Conservation (phyloP, 2,329 filamentous ascomycete genomes). For the Dryadomyces quercus-mongolicae region DNA sequence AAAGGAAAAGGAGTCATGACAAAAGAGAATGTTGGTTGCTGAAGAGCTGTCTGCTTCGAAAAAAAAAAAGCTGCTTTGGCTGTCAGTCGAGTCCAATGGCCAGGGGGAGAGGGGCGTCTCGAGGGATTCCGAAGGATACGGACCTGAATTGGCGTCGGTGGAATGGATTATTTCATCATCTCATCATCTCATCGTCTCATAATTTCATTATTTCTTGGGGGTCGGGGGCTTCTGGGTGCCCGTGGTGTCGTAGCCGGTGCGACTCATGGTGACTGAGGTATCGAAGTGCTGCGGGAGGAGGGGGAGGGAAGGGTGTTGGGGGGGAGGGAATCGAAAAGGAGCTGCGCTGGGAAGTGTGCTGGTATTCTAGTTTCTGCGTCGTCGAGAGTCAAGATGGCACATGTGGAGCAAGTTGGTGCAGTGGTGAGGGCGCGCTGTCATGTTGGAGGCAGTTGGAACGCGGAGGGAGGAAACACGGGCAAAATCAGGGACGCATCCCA, state of each 20-base stretch:
- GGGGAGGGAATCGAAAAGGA: neutral
- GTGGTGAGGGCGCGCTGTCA: neutral
- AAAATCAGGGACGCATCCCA: neutral
- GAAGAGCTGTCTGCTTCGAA: neutral
- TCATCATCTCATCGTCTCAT: neutral
- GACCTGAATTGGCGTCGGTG: too few relatives aligned
- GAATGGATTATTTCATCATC: neutral
- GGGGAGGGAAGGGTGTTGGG: neutral
- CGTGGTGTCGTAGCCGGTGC: conserved; percentile 1
- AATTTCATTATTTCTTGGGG: neutral
- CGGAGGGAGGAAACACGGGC: neutral
- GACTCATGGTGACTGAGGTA: neutral
- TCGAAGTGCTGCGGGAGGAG: neutral
- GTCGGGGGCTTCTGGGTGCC: conserved; percentile 2
- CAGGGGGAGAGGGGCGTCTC: neutral
- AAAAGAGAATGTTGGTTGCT: neutral
- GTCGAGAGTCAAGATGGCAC: neutral
- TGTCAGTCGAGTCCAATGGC: neutral
- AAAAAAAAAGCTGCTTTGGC: neutral
- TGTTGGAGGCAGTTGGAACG: neutral
- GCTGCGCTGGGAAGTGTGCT: too few relatives aligned
- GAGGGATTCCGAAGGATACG: neutral
- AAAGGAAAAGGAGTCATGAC: neutral
- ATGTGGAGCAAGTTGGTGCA: neutral
- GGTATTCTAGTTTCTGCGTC: neutral